Conservation (phyloP, 2,329 filamentous ascomycete genomes). For the Allantophomopsis cytisporea region DNA sequence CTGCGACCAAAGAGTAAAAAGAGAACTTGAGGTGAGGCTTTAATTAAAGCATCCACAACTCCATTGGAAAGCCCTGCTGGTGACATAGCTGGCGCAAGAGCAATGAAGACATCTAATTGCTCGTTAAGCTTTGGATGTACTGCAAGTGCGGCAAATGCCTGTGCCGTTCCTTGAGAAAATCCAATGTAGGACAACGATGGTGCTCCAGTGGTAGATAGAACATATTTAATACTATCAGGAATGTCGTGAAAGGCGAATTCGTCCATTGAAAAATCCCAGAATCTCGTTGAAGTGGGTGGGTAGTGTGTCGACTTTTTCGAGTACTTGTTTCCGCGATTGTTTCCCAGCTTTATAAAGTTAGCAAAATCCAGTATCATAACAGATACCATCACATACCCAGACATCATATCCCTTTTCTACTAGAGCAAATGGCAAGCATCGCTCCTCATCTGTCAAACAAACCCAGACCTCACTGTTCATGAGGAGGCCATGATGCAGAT, state of each 20-base stretch:
- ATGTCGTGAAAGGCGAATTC: slow-evolving; percentile 98
- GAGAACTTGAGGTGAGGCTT: slow-evolving; percentile 82
- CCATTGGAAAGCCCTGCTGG: slow-evolving; percentile 82
- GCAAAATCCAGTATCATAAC: slow-evolving; percentile 1
- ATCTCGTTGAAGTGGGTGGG: slow-evolving; percentile 61
- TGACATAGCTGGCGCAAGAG: slow-evolving; percentile 90
- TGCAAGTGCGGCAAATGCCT: slow-evolving; percentile 86
- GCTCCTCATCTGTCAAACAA: slow-evolving; percentile 72
- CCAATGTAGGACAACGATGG: slow-evolving; percentile 87
- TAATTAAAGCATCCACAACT: slow-evolving; percentile 84
- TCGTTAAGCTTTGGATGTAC: slow-evolving; percentile 87
- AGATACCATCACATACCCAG: slow-evolving; percentile 47
- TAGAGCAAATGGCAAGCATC: slow-evolving; percentile 77
- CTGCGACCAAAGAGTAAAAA: slow-evolving; percentile 87
- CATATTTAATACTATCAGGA: slow-evolving; percentile 85
- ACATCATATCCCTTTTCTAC: slow-evolving; percentile 91
- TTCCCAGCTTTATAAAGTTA: slow-evolving; percentile 55
- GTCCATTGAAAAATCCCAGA: slow-evolving; percentile 98
- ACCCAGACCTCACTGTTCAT: slow-evolving; percentile 99
- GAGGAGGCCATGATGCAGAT: slow-evolving; percentile 87
- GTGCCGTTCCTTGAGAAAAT: slow-evolving; percentile 93
- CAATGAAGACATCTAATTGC: slow-evolving; percentile 92
- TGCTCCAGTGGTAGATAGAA: slow-evolving; percentile 71
- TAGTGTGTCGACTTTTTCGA: slow-evolving; percentile 80
- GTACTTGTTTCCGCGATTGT: slow-evolving; percentile 98